Base-by-base conservation (phyloP, 306 rosid species). In the Pterocarpus macrocarpus region DNA sequence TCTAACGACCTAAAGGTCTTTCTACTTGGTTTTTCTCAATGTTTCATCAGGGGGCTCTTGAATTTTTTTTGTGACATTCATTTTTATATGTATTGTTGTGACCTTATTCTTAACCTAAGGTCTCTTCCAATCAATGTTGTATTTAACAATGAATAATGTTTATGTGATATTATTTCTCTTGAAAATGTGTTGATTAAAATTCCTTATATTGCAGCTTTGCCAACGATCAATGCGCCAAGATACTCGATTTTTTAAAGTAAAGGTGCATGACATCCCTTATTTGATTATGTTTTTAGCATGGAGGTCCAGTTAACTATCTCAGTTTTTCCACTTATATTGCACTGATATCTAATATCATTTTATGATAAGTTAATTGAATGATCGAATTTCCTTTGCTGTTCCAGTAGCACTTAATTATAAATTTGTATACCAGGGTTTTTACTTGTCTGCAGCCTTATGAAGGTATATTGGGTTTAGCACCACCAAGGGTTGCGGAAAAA, bases 141-240 rank as follows among this genome's bases (percentile, higher is more conserved):
- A n/a, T 53, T 43, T 17, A 14, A 34, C 52, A 69, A 4, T 43
- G 64, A 74, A 47, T 11, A 53, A 11, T 35, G 14, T 62, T 57
- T 63, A 22, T 66, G 32, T 55, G 8, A 66, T 73, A 63, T 62
- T 77, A 68, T 75, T 81, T 64, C 79, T 61, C 73, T 79, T 53
- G 53, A 69, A 72, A 53, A 52, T 74, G 47, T 83, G 22, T 81
- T 77, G 74, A 83, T 62, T 63, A 58, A 47, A 32, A 64, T 44
- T 71, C 81, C 73, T 14, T 50, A 53, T 90, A 63, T 90, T 90
- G 87, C 92, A 91, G 94, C 36, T 91, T 75, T 87, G 92, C 70
- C 75, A 77, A 76, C 83, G 61, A 63, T 79, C 28, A 52, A 69
- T 81, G 89, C 81, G 15, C 69, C 84, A 76, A 81, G 88, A 79